phyloP scores from a whole-genome alignment of 805 yeast genomes.

The Kuraishia ogatae region DNA sequence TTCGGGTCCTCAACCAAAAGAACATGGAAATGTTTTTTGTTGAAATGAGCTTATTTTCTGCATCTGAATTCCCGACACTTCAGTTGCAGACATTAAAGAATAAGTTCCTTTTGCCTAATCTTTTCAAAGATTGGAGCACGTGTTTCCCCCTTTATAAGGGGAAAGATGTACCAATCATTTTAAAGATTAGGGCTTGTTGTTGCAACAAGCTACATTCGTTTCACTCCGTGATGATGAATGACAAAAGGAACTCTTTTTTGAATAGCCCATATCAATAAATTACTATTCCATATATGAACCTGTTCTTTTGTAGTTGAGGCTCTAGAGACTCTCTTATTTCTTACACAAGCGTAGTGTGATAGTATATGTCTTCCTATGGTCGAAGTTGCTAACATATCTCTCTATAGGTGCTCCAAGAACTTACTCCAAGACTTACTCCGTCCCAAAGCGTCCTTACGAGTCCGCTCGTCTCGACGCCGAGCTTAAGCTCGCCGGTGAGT shows the following conservation, averaged over 20 bases:
- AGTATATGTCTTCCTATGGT: not conserved
- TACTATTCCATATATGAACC: constrained; percentile 1
- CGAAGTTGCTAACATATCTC: not conserved
- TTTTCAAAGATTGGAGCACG: not conserved
- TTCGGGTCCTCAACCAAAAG: constrained; percentile 57
- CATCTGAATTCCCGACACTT: constrained; percentile 87
- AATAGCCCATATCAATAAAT: not conserved
- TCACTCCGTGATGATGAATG: not conserved
- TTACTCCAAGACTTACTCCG: constrained; percentile 98
- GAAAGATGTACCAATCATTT: not conserved
- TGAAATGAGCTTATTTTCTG: constrained; percentile 21
- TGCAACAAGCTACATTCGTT: not conserved
- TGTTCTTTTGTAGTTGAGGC: not conserved
- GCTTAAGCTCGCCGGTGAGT: constrained; percentile 99
- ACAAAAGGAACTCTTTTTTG: constrained; percentile 3
- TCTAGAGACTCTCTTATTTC: not conserved
- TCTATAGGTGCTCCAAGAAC: constrained; percentile 92
- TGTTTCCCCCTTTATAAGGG: too few relatives aligned
- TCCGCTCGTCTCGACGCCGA: constrained; percentile 99
- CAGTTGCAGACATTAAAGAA: constrained; percentile 35
- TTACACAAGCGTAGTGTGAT: not conserved
- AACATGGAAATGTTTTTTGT: constrained; percentile 11
- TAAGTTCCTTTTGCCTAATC: not conserved
- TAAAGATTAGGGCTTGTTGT: not conserved
- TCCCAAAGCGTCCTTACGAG: constrained; percentile 99